Percentiles rank a stretch among this genome's conserved stretches.
Conservation (phyloP, 108 stramenopile genomes). For the Nitzschia putrida region DNA sequence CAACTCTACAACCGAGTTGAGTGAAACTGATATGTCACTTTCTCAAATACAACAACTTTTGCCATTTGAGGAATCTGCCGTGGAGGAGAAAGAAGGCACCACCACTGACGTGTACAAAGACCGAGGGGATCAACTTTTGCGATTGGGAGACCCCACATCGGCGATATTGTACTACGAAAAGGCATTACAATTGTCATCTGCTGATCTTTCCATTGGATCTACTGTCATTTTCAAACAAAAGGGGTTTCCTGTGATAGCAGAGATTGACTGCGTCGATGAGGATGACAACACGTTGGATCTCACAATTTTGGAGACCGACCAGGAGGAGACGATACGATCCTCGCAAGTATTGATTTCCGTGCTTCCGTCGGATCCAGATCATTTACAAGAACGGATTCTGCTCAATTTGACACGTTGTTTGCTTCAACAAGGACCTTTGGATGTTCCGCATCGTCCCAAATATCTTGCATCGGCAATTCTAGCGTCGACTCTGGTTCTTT, state of each 20-base stretch:
- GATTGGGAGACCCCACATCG: constrained; percentile 52
- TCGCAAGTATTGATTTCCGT: constrained; percentile 46
- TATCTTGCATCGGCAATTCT: constrained; percentile 33
- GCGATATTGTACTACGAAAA: constrained; percentile 67
- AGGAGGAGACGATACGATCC: constrained; percentile 34
- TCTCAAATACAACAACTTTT: constrained; percentile 20
- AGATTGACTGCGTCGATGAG: constrained; percentile 62
- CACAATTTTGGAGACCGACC: constrained; percentile 31
- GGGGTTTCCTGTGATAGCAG: constrained; percentile 57
- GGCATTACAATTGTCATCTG: constrained; percentile 38
- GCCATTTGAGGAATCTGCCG: constrained; percentile 22
- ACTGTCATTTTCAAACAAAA: constrained; percentile 40
- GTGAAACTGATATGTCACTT: constrained; percentile 20
- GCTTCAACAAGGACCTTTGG: constrained; percentile 53
- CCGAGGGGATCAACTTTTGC: constrained; percentile 54
- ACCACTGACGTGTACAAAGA: constrained; percentile 43
- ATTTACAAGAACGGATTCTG: constrained; percentile 57
- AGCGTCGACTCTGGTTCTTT: constrained; percentile 29
- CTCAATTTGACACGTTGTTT: constrained; percentile 66
- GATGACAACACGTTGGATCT: constrained; percentile 36
- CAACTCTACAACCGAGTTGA: neutral
- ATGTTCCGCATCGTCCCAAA: constrained; percentile 25
- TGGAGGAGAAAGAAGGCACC: neutral
- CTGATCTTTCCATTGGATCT: constrained; percentile 40
- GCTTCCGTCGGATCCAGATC: constrained; percentile 16